Evolutionary conservation across 1,284 basidiomycete species (phyloP), one percentile per base, ranked within the genome.

Genomic region (Sparassis latifolia): DNA sequence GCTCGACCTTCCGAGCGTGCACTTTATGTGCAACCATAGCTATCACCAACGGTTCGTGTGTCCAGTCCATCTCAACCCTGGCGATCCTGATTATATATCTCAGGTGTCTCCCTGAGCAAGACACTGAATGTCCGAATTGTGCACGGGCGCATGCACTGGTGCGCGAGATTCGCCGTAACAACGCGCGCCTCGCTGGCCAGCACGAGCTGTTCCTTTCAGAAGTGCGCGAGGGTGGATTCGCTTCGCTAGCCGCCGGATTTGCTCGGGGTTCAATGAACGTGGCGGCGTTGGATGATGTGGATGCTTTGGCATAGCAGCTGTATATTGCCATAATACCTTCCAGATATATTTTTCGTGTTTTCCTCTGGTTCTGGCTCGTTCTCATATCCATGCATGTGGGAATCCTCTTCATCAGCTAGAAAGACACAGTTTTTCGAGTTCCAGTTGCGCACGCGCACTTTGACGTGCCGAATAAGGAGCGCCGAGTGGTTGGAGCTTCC

Each of bases 21-120:
- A 99, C 68, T 99, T 98, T 63, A 97, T 98, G 95, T 99, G 95
- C 70, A 87, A 89, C 62, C 96, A 99, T 67, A 93, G 89, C 55
- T 99, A 92, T 71, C 97, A 99, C 65, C 92, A 96, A 66, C 75
- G 92, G 89, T 90, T 47, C 27, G 70, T 71, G 20, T 28, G 27
- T 28, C 27, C 28, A 47, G 9, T 33, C 10, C 20, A 20, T 20
- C 20, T 20, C 20, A 20, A 20, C 20, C 20, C 20, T 20, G 20
- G 20, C 20, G 20, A 27, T 31, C 20, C 30, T 27, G n/a, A 10
- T 4, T 49, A 7, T 33, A 12, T 10, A 9, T 45, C 35, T 10
- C 57, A 94, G 86, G 51, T 97, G 89, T 65, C 72, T 93, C 38
- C 79, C 81, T 10, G 92, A 94, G 54, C 80, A 89, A 55, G 91